Conservation (phyloP, 2,329 filamentous ascomycete species). For the Diaporthe longicolla region DNA sequence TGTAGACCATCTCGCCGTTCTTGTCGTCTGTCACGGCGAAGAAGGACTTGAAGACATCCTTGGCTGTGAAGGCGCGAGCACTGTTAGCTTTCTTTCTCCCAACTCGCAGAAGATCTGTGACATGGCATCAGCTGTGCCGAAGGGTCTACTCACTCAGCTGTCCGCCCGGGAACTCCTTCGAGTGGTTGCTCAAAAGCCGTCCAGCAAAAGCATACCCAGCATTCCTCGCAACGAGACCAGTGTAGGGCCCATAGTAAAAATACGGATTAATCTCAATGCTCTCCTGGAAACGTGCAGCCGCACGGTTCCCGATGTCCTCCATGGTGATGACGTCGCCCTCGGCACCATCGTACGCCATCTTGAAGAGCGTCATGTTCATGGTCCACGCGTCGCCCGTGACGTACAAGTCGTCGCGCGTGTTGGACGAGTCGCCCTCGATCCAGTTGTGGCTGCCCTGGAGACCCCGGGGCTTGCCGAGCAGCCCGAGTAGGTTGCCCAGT, state of each 20-base stretch:
- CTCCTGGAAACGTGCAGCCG: slow-evolving; percentile 61
- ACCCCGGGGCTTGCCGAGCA: slow-evolving; percentile 62
- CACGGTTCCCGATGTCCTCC: slow-evolving; percentile 58
- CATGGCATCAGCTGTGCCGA: too few species aligned
- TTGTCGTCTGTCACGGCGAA: slow-evolving; percentile 60
- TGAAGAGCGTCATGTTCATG: slow-evolving; percentile 66
- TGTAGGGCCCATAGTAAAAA: slow-evolving; percentile 68
- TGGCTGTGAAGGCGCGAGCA: slow-evolving; percentile 34
- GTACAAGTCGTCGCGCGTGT: slow-evolving; percentile 68
- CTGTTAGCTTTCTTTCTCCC: too few species aligned
- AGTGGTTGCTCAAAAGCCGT: slow-evolving; percentile 61
- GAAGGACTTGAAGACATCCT: slow-evolving; percentile 61
- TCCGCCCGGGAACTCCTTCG: slow-evolving; percentile 48
- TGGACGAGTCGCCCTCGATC: slow-evolving; percentile 67
- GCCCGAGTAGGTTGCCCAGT: slow-evolving; percentile 58
- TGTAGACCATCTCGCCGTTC: slow-evolving; percentile 55
- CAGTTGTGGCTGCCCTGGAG: slow-evolving; percentile 68
- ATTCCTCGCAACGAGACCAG: slow-evolving; percentile 63
- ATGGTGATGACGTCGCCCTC: slow-evolving; percentile 56
- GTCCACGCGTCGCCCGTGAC: slow-evolving; percentile 63
- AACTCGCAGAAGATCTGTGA: too few species aligned
- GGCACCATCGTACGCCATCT: slow-evolving; percentile 60
- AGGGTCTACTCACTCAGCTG: slow-evolving; percentile 51
- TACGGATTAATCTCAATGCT: slow-evolving; percentile 65
- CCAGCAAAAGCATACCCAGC: slow-evolving; percentile 62